phyloP scores from a whole-genome alignment of 1,284 basidiomycete genomes.

The Tilletia setariae region DNA sequence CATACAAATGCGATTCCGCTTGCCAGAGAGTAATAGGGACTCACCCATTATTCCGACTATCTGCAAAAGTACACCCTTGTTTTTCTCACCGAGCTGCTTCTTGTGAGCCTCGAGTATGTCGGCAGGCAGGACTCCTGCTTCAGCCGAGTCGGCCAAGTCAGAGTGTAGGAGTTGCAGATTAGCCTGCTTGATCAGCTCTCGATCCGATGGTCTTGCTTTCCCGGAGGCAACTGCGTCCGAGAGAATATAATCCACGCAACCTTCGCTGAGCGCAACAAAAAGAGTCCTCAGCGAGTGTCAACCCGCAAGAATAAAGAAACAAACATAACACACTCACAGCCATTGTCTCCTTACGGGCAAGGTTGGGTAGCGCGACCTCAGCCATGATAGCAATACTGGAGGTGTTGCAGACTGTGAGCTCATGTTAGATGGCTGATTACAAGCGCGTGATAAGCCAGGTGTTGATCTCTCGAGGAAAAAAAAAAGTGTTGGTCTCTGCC shows the following conservation, averaged over 20 bases:
- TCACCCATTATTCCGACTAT: conserved; percentile 14
- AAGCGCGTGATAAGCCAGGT: no score
- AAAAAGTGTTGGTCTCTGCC: conserved; percentile 6
- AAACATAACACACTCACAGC: not conserved
- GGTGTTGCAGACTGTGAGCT: not conserved
- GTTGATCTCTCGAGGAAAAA: not conserved
- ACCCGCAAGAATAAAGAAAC: not conserved
- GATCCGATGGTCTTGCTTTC: not conserved
- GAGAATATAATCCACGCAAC: conserved; percentile 1
- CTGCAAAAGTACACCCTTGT: not conserved
- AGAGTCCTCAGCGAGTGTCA: not conserved
- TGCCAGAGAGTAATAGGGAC: not conserved
- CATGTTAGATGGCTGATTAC: no score
- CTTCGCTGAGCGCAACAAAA: not conserved
- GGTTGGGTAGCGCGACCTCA: not conserved
- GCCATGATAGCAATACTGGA: not conserved
- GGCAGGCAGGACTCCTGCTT: not conserved
- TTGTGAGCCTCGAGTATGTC: not conserved
- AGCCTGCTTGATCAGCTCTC: not conserved
- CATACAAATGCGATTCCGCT: no score
- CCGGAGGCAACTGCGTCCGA: no score
- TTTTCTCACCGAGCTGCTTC: not conserved
- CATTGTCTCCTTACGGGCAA: not conserved
- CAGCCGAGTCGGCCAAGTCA: conserved; percentile 11
- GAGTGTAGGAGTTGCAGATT: not conserved